Evolutionary conservation across 257 asterid species (phyloP), one percentile per base, ranked within the genome.

Genomic region (Solanum ahanhuiri): DNA sequence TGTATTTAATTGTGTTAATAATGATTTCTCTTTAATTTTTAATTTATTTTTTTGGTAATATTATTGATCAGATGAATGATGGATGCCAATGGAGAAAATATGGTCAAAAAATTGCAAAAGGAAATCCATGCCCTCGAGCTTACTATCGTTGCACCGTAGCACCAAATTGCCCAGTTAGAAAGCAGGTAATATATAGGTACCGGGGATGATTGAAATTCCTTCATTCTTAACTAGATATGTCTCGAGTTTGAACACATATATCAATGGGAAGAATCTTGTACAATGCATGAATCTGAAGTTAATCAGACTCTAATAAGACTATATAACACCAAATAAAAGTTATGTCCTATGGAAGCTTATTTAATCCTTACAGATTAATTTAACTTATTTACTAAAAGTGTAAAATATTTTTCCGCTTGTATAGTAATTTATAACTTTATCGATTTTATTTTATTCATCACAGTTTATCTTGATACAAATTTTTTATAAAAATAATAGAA

Each of bases 51-150:
- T 35, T 73, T 31, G 12, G 37, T 12, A 12, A 28, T 10, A 31
- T 58, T 28, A 12, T 72, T 57, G 34, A 48, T 30, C 69, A 95
- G 98, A 95, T 96, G 98, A 94, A 91, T 11, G 92, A 90, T 86
- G 92, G 92, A 48, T 90, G 92, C 72, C 92, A 90, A 72, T 90
- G 92, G 92, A 83, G 92, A 84, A 90, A 90, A 69, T 90, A 90
- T n/a, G 92, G 91, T 54, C 92, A 90, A 84, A 90, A 88, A 67
- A 86, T 86, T 77, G 90, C 92, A 2, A 90, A 90, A 81, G 91
- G 91, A 79, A 90, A 88, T 72, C 92, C 92, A 12, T 90, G 86
- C 69, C 92, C 92, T 12, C 84, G 91, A 81, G 91, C 91, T 84
- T 90, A 90, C 25, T 90, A 90, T 67, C 91, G 92, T 30, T 90